Evolutionary conservation across 495 filamentous ascomycete genomes (phyloP), one percentile per base, ranked within the genome.

Genomic region (Penicillium canescens): DNA sequence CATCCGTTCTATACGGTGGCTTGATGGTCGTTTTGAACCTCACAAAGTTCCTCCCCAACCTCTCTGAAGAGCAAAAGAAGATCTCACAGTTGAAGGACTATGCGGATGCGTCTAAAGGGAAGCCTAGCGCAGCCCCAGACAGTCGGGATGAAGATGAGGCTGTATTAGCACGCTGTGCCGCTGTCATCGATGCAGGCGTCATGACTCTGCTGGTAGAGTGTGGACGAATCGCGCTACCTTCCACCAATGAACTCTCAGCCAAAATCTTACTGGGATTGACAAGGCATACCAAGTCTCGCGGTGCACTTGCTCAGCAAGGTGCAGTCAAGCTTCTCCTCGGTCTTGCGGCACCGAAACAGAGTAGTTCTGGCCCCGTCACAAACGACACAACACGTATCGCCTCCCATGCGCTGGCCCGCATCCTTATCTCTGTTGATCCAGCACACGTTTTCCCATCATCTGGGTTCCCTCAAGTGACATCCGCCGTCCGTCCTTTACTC

Each of bases 71-170:
- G 64, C 87, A 97, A 66, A 94, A 92, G 74, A 87, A 88, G 51
- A 87, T 99, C 66, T 78, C 80, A 2, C 86, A 99, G 61, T 82
- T 98, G 24, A 97, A 95, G 72, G 86, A 91, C 3, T 98, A 97
- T 62, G 92, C 94, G 18, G 90, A 96, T 61, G 86, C 91, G 8
- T 83, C 84, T 5, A 84, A 86, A 50, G 80, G 84, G 26, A 67
- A 68, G 51, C 63, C 58, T 10, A 66, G 82, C 9, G 55, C 76
- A 3, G 72, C 83, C 18, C 75, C 82, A 2, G 86, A 94, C 63
- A 80, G 83, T 6, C 75, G 91, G 4, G 86, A 90, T 54, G 80
- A 87, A 45, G 84, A 96, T 40, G 75, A 86, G 6, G 84, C 86
- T 44, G 91, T 96, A 20, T 76, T 84, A 35, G 78, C 78, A 37